Percentiles rank a stretch among this genome's conserved stretches.
These are phyloP conservation scores for Wilcoxina mikolae DNA, from an alignment of 495 filamentous ascomycete genomes.

Conservation along the genomic window DNA sequence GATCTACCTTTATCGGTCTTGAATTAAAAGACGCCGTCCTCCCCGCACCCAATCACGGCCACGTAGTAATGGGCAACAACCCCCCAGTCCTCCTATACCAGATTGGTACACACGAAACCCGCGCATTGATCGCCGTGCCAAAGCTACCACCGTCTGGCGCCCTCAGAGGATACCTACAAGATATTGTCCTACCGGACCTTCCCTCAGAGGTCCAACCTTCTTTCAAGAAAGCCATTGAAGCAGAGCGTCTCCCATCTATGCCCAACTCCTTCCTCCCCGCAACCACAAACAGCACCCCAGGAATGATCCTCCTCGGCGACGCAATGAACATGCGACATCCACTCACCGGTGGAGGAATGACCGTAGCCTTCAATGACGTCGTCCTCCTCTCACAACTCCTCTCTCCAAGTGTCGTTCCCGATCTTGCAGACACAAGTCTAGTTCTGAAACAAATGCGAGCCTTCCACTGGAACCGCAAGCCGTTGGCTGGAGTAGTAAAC, in stretches of 20 bases:
- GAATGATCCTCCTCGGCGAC: constrained; percentile 73
- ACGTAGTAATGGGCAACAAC: constrained; percentile 68
- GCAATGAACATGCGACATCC: constrained; percentile 96
- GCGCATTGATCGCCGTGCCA: constrained; percentile 79
- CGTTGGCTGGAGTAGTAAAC: constrained; percentile 72
- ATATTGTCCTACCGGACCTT: constrained; percentile 59
- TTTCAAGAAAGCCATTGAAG: constrained; percentile 60
- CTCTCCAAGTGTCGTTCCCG: constrained; percentile 47
- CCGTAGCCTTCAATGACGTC: constrained; percentile 80
- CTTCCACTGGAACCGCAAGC: constrained; percentile 83
- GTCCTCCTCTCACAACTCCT: constrained; percentile 59
- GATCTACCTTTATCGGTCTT: constrained; percentile 77
- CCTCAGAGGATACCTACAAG: constrained; percentile 63
- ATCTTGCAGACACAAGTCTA: constrained; percentile 47
- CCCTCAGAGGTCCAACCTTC: constrained; percentile 57
- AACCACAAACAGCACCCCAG: constrained; percentile 48
- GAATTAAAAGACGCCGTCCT: constrained; percentile 79
- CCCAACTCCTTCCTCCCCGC: constrained; percentile 86
- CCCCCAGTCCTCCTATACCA: constrained; percentile 87
- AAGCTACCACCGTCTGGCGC: constrained; percentile 63
- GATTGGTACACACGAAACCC: constrained; percentile 88
- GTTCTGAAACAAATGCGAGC: constrained; percentile 53
- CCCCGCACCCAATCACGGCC: constrained; percentile 58
- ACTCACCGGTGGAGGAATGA: constrained; percentile 90
- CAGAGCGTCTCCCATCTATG: constrained; percentile 59